Evolutionary conservation across 2,329 filamentous ascomycete species (phyloP).

Genomic region (Bertia moriformis): DNA sequence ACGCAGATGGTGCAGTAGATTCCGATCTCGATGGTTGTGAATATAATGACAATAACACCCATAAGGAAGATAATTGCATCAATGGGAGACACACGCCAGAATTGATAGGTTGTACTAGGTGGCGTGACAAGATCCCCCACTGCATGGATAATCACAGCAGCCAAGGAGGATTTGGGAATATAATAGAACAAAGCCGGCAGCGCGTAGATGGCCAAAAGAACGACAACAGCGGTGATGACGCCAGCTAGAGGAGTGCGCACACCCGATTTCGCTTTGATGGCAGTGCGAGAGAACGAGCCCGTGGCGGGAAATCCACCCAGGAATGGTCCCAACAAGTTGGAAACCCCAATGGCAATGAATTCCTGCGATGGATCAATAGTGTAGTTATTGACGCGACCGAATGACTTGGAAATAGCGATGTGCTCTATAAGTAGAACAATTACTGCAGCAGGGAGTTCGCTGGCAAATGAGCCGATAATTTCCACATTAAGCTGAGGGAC

Average conservation of each 20-base stretch:
- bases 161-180: conserved; percentile 57
- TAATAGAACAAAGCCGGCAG: conserved; percentile 68
- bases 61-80: conserved; percentile 64
- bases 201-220: conserved; percentile 65
- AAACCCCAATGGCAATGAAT: conserved; percentile 62
- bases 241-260: conserved; percentile 68
- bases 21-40: conserved; percentile 31
- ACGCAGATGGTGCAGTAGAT: conserved; percentile 31
- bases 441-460: conserved; percentile 56
- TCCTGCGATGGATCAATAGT: conserved; percentile 69
- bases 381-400: conserved; percentile 69
- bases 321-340: conserved; percentile 64
- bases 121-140: conserved; percentile 64
- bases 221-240: conserved; percentile 62
- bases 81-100: conserved; percentile 62
- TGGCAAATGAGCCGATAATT: conserved; percentile 48
- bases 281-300: conserved; percentile 60
- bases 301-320: conserved; percentile 56
- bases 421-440: conserved; percentile 72
- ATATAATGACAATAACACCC: conserved; percentile 46
- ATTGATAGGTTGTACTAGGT: conserved; percentile 61
- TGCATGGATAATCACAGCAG: conserved; percentile 71
- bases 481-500: conserved; percentile 44
- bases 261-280: conserved; percentile 73
- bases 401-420: conserved; percentile 72